Conservation (phyloP, 257 asterid genomes). For the Ajuga chamaepitys region DNA sequence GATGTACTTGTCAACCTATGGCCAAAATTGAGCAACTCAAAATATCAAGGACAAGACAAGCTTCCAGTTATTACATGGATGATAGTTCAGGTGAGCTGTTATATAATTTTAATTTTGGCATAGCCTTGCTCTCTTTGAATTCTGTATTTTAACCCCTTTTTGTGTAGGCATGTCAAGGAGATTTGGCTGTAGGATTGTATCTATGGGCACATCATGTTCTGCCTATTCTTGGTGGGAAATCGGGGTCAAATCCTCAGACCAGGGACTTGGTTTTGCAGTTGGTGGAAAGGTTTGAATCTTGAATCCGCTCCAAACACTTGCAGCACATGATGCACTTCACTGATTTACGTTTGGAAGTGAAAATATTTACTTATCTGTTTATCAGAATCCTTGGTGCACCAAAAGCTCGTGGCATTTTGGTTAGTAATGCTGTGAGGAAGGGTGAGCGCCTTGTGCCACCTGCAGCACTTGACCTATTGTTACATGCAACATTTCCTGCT, state of each 20-base stretch:
- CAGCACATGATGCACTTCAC: neutral
- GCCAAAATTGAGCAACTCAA: conserved; percentile 53
- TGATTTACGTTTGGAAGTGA: neutral
- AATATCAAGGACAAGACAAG: conserved; percentile 85
- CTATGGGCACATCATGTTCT: conserved; percentile 66
- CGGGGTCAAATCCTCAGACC: conserved; percentile 60
- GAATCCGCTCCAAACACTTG: neutral
- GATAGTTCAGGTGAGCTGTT: conserved; percentile 55
- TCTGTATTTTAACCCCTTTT: conserved; percentile 1
- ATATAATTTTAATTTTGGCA: neutral
- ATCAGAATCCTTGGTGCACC: conserved; percentile 65
- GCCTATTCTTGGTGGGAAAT: conserved; percentile 69
- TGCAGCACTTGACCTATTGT: conserved; percentile 54
- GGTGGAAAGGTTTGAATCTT: conserved; percentile 60
- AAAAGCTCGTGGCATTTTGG: conserved; percentile 66
- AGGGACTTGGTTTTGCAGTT: conserved; percentile 80
- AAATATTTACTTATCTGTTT: neutral
- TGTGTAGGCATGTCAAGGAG: conserved; percentile 70
- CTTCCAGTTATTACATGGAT: conserved; percentile 69
- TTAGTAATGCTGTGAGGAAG: conserved; percentile 64
- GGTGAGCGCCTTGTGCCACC: conserved; percentile 87
- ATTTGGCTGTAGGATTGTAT: conserved; percentile 72
- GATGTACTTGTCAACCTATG: conserved; percentile 49
- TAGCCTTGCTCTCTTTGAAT: neutral
- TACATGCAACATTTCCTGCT: conserved; percentile 66